Conservation (phyloP, 345 rosid species). For the Kernera saxatilis region DNA sequence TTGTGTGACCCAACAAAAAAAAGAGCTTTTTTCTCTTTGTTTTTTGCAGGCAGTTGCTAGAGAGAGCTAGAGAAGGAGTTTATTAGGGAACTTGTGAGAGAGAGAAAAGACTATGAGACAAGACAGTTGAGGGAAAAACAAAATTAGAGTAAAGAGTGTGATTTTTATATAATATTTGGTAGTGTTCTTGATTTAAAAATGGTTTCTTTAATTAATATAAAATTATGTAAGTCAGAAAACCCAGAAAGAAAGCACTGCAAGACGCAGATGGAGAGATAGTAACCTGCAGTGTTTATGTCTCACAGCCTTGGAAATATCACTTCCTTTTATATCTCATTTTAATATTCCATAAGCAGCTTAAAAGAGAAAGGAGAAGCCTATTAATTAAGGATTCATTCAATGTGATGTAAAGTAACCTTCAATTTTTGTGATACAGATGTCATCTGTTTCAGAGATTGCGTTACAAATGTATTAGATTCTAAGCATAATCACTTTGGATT, state of each 20-base stretch:
- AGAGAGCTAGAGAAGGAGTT: constrained; percentile 38
- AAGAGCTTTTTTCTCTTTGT: neutral
- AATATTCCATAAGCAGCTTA: constrained; percentile 23
- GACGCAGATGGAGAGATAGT: constrained; percentile 26
- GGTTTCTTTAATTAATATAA: constrained; percentile 5
- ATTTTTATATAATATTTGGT: neutral
- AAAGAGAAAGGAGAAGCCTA: constrained; percentile 5
- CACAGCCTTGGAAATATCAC: constrained; percentile 39
- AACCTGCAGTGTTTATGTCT: constrained; percentile 44
- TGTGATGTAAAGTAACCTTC: constrained; percentile 17
- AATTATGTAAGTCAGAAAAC: constrained; percentile 14
- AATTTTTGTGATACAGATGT: constrained; percentile 17
- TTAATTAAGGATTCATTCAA: constrained; percentile 16
- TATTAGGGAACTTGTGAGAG: constrained; percentile 37
- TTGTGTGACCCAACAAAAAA: constrained; percentile 24
- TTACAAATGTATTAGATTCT: constrained; percentile 11
- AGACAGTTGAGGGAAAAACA: constrained; percentile 39
- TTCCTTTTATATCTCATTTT: constrained; percentile 24
- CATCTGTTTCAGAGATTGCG: constrained; percentile 15
- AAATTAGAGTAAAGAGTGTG: constrained; percentile 16
- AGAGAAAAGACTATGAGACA: constrained; percentile 51
- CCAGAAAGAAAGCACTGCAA: constrained; percentile 26
- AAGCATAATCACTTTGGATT: constrained; percentile 12
- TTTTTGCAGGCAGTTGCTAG: constrained; percentile 27
- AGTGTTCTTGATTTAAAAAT: neutral